Evolutionary conservation across 805 yeast genomes (phyloP), one percentile per base, ranked within the genome.

Genomic region (Candida vaughaniae): DNA sequence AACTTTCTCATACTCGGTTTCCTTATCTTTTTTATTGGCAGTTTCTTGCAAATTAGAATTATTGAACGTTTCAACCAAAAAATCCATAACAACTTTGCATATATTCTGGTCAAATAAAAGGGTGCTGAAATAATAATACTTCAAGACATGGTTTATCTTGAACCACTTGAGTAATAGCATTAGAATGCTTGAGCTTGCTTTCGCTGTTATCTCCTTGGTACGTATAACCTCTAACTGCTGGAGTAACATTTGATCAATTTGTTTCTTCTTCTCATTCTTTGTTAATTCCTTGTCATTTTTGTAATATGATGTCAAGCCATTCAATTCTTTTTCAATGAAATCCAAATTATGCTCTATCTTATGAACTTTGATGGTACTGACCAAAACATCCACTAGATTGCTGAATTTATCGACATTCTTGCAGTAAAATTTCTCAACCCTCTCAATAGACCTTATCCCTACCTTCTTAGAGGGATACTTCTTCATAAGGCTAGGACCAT

Each of bases 21-120:
- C 33, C 25, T 34, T 33, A 19, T 46, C 40, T 39, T 46, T 46
- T 12, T 43, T 29, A 19, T 42, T 42, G 3, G 16, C 19, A 2
- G 41, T 10, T 41, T 36, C 45, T 39, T 65, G 69, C 16, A 66
- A 42, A 36, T 64, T 63, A 4, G 49, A 31, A 37, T 66, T 67
- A 41, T 64, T 59, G 39, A 67, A 64, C 29, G 66, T 55, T 34
- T 52, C 46, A n/a, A 56, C 51, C 35, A 68, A 45, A 39, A 53
- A 62, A 22, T 64, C 68, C 22, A 66, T 51, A 10, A 56, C 43
- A 0, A 56, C 46, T 7, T 51, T 46, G 33, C 73, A 71, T 42
- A 62, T 83, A 40, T 80, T 79, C 19, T 82, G 75, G 55, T 93
- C 98, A 56, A 82, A 85, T 17, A 93, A 57, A 29, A 90, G 55